Percentiles rank a stretch among this genome's conserved stretches.
Conservation (phyloP, 257 asterid species). For the Rubia yunnanensis region DNA sequence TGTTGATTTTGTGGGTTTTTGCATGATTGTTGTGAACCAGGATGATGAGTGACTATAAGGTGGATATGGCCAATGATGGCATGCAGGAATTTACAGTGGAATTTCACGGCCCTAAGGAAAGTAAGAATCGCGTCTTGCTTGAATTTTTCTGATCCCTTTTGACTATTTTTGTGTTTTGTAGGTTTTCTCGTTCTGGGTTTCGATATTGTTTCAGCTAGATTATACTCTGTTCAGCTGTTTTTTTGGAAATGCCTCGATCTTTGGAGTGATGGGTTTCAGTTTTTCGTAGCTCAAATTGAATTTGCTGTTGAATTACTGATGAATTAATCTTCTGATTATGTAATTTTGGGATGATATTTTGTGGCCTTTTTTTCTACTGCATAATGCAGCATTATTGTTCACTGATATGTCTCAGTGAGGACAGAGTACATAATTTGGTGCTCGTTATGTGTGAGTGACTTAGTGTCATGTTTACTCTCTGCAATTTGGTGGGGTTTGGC, state of each 20-base stretch:
- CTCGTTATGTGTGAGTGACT: neutral
- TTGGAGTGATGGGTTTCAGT: neutral
- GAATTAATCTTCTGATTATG: constrained; percentile 13
- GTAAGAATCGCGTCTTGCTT: constrained; percentile 27
- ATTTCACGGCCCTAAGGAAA: constrained; percentile 86
- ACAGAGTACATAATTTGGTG: neutral
- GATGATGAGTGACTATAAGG: constrained; percentile 94
- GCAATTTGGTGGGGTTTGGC: constrained; percentile 19
- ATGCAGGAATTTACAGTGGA: constrained; percentile 78
- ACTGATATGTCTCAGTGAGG: constrained; percentile 13
- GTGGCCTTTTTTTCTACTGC: neutral
- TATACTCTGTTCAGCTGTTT: neutral
- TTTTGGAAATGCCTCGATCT: no score
- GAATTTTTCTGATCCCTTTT: constrained; percentile 6
- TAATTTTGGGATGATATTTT: neutral
- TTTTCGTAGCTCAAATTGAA: neutral
- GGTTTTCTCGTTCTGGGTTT: constrained; percentile 12
- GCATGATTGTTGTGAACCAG: constrained; percentile 31
- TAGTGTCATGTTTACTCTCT: no score
- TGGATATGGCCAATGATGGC: constrained; percentile 88
- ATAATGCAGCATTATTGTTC: constrained; percentile 17
- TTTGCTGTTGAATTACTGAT: neutral
- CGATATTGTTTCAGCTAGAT: neutral
- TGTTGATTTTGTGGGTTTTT: neutral
- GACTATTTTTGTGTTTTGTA: neutral